Evolutionary conservation across 805 yeast species (phyloP), one percentile per base, ranked within the genome.

Genomic region (Schizosaccharomyces lindneri): DNA sequence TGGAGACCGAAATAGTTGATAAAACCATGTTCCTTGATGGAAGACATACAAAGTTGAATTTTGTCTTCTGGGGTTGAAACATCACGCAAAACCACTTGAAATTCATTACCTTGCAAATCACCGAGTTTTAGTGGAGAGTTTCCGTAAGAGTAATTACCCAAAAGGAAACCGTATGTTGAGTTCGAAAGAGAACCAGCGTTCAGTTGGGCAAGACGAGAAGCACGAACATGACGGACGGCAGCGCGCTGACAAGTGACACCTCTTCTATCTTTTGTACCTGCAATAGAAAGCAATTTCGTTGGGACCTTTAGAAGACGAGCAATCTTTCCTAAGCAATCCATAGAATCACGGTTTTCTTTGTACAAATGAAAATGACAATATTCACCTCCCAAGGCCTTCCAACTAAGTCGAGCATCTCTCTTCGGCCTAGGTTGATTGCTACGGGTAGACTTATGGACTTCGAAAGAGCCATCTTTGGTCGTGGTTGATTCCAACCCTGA

Each of bases 1-100:
- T 93, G 99, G 89, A 93, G 84, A n/a, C 99, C 99, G 70, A 79
- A 93, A 69, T 93, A 93, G 71, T 93, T 93, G 65, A 93, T 84
- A 68, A 87, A 93, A 0, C 99, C 99, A 36, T 78, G 75, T 1
- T 74, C 75, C 61, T 75, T 74, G 61, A 90, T 73, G 0, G 87
- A 78, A 4, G 74, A 69, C 65, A 89, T 75, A 31, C 87, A 78
- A 9, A 73, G 69, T 15, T 71, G 69, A 19, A 87, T 74, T 15
- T 75, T 73, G 51, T 79, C 79, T 2, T 73, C 65, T 4, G 68
- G 67, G 1, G 55, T 17, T 32, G 46, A 19, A 4, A 83, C 86
- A 65, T 88, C 87, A 68, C 96, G 80, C 61, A 93, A 79, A 0
- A 94, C 85, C 63, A 93, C 86, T 24, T 81, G 73, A 65, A 93